Conservation (phyloP, 495 filamentous ascomycete genomes). For the Aspergillus conjunctus region DNA sequence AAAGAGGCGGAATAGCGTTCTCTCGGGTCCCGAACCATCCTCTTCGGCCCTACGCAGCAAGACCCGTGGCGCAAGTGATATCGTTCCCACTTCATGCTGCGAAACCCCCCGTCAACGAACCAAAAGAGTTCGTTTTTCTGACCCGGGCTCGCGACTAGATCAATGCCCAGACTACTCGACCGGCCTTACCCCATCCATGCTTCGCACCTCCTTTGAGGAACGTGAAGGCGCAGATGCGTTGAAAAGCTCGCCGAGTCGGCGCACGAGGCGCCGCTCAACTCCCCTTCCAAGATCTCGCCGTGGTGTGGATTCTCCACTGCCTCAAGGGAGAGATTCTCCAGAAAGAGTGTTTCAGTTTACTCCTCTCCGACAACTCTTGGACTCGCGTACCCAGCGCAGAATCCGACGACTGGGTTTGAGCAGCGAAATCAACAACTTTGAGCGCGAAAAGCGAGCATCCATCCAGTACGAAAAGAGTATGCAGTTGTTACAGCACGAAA, state of each 20-base stretch:
- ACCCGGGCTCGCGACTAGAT: slow-evolving; percentile 58
- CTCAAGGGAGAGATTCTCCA: slow-evolving; percentile 28
- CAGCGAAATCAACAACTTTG: slow-evolving; percentile 71
- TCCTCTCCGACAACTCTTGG: slow-evolving; percentile 68
- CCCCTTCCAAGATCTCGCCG: slow-evolving; percentile 31
- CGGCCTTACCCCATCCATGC: slow-evolving; percentile 68
- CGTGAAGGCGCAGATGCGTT: slow-evolving; percentile 15
- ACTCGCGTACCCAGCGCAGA: slow-evolving; percentile 69
- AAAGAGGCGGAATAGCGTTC: slow-evolving; percentile 36
- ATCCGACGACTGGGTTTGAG: slow-evolving; percentile 71
- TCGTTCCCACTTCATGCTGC: background rate
- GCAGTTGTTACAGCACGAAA: slow-evolving; percentile 37
- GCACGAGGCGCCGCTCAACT: slow-evolving; percentile 40
- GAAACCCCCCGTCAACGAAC: slow-evolving; percentile 43
- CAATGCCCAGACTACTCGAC: slow-evolving; percentile 48
- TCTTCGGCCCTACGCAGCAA: slow-evolving; percentile 25
- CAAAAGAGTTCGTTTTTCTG: slow-evolving; percentile 73
- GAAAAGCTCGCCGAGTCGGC: slow-evolving; percentile 45
- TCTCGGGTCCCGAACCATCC: slow-evolving; percentile 22
- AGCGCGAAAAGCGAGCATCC: slow-evolving; percentile 55
- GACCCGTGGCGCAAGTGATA: slow-evolving; percentile 7
- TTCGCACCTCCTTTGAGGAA: slow-evolving; percentile 54
- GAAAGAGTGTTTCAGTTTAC: slow-evolving; percentile 59
- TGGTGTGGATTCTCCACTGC: slow-evolving; percentile 33
- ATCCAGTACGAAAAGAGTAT: slow-evolving; percentile 55